Evolutionary conservation across 768 basidiomycete genomes (phyloP), one percentile per base, ranked within the genome.

Genomic region (Mycena haematopus): DNA sequence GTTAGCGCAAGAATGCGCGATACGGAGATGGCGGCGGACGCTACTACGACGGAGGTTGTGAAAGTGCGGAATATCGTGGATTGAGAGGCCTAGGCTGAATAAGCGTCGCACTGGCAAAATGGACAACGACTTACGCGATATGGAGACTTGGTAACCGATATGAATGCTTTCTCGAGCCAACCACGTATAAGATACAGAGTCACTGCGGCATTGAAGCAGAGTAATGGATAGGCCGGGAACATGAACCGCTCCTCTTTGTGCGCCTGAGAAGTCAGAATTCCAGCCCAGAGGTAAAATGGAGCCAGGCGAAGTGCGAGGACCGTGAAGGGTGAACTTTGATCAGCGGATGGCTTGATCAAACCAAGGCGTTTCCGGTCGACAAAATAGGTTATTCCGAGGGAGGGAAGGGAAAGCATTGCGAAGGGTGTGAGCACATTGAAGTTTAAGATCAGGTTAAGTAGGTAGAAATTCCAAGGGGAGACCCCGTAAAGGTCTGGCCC

Each of bases 221-320:
- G 76, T 33, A 99, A 75, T 1, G 94, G 92, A 73, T 96, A 99
- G 2, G 86, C 90, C 0, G 97, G 96, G 75, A 89, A 99, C 88
- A 98, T 91, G 79, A 99, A 99, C n/a, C 97, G 84, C 73, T 99
- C 97, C 76, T 99, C 97, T 77, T 99, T 99, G 77, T 99, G 97
- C 1, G 90, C 79, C 76, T 99, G 96, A 3, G 80, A 68, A 5
- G 86, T 87, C 67, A 99, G 77, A 64, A 97, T 89, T 1, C 76
- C 84, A 49, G 89, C 69, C 96, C 97, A 99, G n/a, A 98, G 66
- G 76, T 99, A 98, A 63, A 96, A 80, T 0, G 95, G 95, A n/a
- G 83, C 74, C n/a, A 99, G 80, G 38, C 95, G 84, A 57, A 96
- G 74, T 5, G 82, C 84, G 49, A 99, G 77, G 47, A 93, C 74